Percentiles rank a stretch among this genome's conserved stretches.
Evolutionary conservation across 257 asterid genomes (phyloP).

Genomic region (Forsythia viridissima): DNA sequence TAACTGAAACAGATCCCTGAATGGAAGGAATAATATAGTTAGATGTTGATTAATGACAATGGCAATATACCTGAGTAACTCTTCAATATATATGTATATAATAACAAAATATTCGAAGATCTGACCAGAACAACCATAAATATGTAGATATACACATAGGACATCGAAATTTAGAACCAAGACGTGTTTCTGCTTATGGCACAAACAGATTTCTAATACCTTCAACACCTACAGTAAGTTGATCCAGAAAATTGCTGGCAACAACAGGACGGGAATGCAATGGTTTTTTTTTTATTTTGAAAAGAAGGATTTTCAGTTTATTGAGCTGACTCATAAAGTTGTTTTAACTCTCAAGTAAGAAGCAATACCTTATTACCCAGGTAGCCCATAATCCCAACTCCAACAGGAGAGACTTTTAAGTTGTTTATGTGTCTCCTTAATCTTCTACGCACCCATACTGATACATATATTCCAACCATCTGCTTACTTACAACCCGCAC

Average conservation of each 20-base stretch:
- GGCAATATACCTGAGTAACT: not conserved
- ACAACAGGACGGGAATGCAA: not conserved
- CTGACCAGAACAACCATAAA: not conserved
- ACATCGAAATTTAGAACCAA: not conserved
- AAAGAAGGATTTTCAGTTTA: not conserved
- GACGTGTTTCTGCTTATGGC: not conserved
- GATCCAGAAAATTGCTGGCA: not conserved
- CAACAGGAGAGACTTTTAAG: conserved; percentile 88
- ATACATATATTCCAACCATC: conserved; percentile 96
- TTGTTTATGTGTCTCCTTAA: conserved; percentile 84
- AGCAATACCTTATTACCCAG: conserved; percentile 87
- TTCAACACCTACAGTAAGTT: not conserved
- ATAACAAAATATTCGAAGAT: not conserved
- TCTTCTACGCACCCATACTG: conserved; percentile 80
- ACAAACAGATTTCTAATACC: not conserved
- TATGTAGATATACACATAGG: not conserved
- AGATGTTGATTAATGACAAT: not conserved
- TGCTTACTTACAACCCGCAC: conserved; percentile 91
- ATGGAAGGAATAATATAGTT: conserved; percentile 5
- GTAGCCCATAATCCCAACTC: conserved; percentile 96
- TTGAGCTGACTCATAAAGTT: not conserved
- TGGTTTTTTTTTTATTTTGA: not conserved
- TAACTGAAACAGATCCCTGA: conserved; percentile 95
- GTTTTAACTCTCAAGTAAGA: conserved; percentile 5
- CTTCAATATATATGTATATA: not conserved